These are phyloP conservation scores for Brassica balearica DNA, from an alignment of 441 rosid genomes.

Conservation along the genomic window DNA sequence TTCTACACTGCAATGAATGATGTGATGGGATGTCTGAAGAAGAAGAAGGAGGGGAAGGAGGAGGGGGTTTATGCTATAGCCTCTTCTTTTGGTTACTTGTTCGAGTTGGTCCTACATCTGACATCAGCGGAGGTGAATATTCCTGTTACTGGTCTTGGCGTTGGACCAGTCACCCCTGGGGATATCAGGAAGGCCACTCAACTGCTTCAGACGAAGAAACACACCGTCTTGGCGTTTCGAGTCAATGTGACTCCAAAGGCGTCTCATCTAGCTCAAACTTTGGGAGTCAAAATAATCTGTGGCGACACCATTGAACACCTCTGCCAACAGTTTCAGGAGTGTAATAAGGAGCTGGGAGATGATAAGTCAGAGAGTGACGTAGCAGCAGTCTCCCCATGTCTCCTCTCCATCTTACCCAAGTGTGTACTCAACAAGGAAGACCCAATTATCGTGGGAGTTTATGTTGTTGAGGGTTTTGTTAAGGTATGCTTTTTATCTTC, in stretches of 20 bases:
- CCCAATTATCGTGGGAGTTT: slow-evolving; percentile 10
- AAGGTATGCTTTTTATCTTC: not conserved
- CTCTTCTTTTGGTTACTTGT: not conserved
- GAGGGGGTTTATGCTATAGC: slow-evolving; percentile 12
- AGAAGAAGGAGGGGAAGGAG: not conserved
- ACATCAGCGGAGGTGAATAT: not conserved
- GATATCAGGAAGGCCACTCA: slow-evolving; percentile 12
- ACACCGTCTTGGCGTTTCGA: slow-evolving; percentile 3
- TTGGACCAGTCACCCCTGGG: slow-evolving; percentile 3
- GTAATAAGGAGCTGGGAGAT: not conserved
- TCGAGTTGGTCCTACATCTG: not conserved
- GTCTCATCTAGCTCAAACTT: not conserved
- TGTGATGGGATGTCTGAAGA: not conserved
- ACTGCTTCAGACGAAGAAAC: not conserved
- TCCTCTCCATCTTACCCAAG: slow-evolving; percentile 19
- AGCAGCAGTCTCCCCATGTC: not conserved
- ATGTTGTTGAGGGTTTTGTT: slow-evolving; percentile 13
- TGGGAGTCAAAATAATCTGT: slow-evolving; percentile 10
- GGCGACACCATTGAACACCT: not conserved
- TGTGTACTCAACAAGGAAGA: slow-evolving; percentile 13
- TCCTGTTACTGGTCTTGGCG: slow-evolving; percentile 5
- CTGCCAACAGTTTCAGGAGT: slow-evolving; percentile 3
- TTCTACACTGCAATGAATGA: not conserved
- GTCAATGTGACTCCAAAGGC: slow-evolving; percentile 8
- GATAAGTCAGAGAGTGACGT: not conserved